Percentiles rank a stretch among this genome's conserved stretches.
These are phyloP conservation scores for Lagerstroemia speciosa DNA, from an alignment of 345 rosid species.

Conservation along the genomic window DNA sequence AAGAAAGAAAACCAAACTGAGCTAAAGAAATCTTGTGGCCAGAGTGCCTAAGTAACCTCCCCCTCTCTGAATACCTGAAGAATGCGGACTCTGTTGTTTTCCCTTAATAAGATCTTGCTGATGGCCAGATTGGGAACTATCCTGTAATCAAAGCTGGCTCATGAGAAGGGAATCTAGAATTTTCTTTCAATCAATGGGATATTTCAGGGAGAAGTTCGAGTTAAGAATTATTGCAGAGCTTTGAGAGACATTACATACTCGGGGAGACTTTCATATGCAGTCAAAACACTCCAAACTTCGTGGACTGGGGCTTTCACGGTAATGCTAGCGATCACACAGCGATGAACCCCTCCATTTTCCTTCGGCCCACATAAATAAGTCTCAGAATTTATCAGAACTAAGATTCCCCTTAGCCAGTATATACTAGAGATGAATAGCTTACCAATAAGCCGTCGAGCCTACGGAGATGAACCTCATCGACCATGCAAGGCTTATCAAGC, in stretches of 20 bases:
- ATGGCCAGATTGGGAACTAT: constrained; percentile 93
- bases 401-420: constrained; percentile 10
- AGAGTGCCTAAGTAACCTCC: not conserved
- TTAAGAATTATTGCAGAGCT: not conserved
- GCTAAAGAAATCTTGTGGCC: not conserved
- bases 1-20: constrained; percentile 10
- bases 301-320: constrained; percentile 93
- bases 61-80: constrained; percentile 50
- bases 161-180: not conserved
- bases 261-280: constrained; percentile 89
- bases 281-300: constrained; percentile 90
- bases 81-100: constrained; percentile 87
- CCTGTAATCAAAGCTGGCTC: constrained; percentile 34
- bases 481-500: constrained; percentile 66
- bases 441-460: constrained; percentile 93
- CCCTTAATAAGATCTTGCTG: constrained; percentile 78
- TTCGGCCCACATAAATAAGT: constrained; percentile 36
- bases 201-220: not conserved
- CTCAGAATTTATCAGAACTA: constrained; percentile 24
- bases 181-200: not conserved
- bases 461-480: constrained; percentile 96
- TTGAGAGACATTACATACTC: constrained; percentile 42
- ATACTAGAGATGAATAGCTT: constrained; percentile 25
- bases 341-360: constrained; percentile 98
- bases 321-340: constrained; percentile 86